Base-by-base conservation (phyloP, 345 rosid species). In the Moricandia moricandioides region DNA sequence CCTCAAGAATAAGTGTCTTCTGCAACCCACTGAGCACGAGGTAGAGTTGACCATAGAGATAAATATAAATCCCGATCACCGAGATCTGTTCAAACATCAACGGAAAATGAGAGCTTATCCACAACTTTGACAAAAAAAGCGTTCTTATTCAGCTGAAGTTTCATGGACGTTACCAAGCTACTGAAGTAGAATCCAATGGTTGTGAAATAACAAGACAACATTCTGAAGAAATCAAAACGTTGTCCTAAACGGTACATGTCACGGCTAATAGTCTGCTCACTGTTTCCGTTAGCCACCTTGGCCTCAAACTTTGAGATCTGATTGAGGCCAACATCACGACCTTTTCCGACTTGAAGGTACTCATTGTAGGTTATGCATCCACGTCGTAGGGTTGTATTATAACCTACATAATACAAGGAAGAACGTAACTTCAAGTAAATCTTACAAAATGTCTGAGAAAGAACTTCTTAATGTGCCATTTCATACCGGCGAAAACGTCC, bases 251-350 rank as follows among this genome's bases (percentile, higher is more conserved):
- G 88, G 78, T 91, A 84, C 35, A 94, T 83, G 68, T 94, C 98
- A 75, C 98, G 97, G 83, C 96, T 87, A 62, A 94, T 40, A 40
- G 97, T 89, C 82, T 94, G 98, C 72, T 94, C 98, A 34, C 98
- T 94, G 82, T 91, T 94, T 62, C 98, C 97, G 77, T 94, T 94
- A 33, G 96, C 94, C 51, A 94, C 94, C 82, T 94, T 94, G 79
- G 98, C 98, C 81, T 94, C 98, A 79, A 91, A 94, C 83, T 86
- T 94, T 0, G 98, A 94, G 79, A 94, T 94, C 77, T 94, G 98
- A 82, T 85, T 94, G 52, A 94, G 85, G 78, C 98, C 98, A 55
- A 91, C 98, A 56, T 94, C 98, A 70, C 98, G 98, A 67, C 98
- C 98, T 83, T 94, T 94, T 40, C 98, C 98, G 65, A 94, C 95